These are phyloP conservation scores for Trichoderma sp. DNA, from an alignment of 2,329 filamentous ascomycete genomes.

Conservation along the genomic window DNA sequence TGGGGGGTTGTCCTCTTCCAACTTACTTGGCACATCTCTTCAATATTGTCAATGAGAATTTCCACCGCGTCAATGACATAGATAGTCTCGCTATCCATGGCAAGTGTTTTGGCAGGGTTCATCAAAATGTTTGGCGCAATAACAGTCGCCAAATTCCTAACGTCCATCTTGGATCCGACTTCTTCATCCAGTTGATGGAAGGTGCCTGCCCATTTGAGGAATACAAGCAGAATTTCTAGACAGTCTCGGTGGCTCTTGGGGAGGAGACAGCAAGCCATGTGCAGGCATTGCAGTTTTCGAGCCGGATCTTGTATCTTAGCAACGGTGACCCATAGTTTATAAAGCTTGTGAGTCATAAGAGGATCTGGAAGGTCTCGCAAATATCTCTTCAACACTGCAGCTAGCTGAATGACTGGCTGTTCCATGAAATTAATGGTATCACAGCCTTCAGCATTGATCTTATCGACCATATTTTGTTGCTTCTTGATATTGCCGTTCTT, in stretches of 20 bases:
- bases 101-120: slow-evolving; percentile 65
- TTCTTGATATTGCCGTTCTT: slow-evolving; percentile 99
- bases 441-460: slow-evolving; percentile 83
- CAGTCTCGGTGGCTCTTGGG: slow-evolving; percentile 92
- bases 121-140: slow-evolving; percentile 95
- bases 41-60: slow-evolving; percentile 87
- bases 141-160: slow-evolving; percentile 94
- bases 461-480: slow-evolving; percentile 80
- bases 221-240: slow-evolving; percentile 92
- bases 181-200: slow-evolving; percentile 98
- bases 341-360: slow-evolving; percentile 91
- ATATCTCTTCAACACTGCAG: slow-evolving; percentile 93
- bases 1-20: not conserved
- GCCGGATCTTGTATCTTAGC: slow-evolving; percentile 85
- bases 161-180: slow-evolving; percentile 97
- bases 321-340: slow-evolving; percentile 85
- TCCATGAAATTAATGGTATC: slow-evolving; percentile 84
- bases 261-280: slow-evolving; percentile 88
- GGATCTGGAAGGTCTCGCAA: slow-evolving; percentile 93
- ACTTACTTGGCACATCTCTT: slow-evolving; percentile 94
- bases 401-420: slow-evolving; percentile 90
- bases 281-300: slow-evolving; percentile 80
- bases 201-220: slow-evolving; percentile 95
- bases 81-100: slow-evolving; percentile 85
- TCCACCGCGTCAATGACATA: slow-evolving; percentile 92